Percentiles rank a stretch among this genome's conserved stretches.
These are phyloP conservation scores for Lentinula detonsa DNA, from an alignment of 768 basidiomycete genomes.

Conservation along the genomic window DNA sequence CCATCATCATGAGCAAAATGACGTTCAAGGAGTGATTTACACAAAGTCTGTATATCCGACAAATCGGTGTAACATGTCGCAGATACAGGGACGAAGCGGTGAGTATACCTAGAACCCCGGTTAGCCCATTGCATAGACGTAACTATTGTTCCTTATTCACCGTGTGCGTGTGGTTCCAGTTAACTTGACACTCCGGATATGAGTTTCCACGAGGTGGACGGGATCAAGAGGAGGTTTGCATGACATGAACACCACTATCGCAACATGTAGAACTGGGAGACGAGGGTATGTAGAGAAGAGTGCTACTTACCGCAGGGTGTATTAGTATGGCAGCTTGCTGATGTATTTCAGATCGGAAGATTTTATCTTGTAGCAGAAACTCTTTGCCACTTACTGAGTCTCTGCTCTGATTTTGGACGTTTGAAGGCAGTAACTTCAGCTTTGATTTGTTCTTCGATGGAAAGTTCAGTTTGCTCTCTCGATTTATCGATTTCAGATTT, in stretches of 20 bases:
- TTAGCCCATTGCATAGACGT: not conserved
- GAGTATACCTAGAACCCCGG: conserved; percentile 45
- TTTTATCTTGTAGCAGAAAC: not conserved
- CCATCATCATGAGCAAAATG: conserved; percentile 45
- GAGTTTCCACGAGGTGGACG: conserved; percentile 57
- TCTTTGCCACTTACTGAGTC: conserved; percentile 49
- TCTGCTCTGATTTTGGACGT: conserved; percentile 51
- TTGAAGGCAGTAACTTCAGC: conserved; percentile 70
- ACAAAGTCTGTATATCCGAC: conserved; percentile 62
- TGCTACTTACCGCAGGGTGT: conserved; percentile 60
- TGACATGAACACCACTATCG: conserved; percentile 71
- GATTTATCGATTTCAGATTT: conserved; percentile 23
- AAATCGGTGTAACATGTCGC: conserved; percentile 63
- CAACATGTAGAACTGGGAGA: not conserved
- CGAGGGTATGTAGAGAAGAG: too few relatives aligned
- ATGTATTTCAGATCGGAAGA: not conserved
- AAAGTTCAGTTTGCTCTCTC: conserved; percentile 29
- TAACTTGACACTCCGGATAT: conserved; percentile 54
- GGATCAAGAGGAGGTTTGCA: conserved; percentile 77
- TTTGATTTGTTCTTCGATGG: conserved; percentile 63
- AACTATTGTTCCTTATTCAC: conserved; percentile 26
- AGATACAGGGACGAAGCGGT: conserved; percentile 68
- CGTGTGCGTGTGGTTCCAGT: conserved; percentile 64
- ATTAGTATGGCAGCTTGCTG: conserved; percentile 74
- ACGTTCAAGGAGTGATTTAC: conserved; percentile 42